These are phyloP conservation scores for Xerocomellus dryophilus DNA, from an alignment of 768 basidiomycete genomes.

Conservation along the genomic window DNA sequence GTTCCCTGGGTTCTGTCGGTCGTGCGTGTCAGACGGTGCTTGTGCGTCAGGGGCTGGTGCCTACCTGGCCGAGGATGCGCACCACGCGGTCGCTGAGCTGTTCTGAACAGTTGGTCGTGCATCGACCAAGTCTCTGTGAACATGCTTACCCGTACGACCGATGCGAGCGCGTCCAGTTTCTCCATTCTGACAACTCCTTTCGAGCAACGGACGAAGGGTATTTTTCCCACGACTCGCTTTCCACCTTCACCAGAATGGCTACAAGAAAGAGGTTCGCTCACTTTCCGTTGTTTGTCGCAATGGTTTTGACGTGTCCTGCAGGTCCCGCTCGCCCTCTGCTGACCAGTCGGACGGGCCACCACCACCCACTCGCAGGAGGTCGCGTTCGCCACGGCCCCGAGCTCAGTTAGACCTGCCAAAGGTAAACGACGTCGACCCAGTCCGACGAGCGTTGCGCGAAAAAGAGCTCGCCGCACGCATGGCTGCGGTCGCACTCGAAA, in stretches of 20 bases:
- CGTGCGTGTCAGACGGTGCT: background rate
- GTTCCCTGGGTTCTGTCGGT: slow-evolving; percentile 74
- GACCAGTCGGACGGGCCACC: slow-evolving; percentile 34
- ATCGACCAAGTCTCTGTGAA: background rate
- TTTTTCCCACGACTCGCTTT: slow-evolving; percentile 15
- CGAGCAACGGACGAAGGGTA: too few relatives aligned
- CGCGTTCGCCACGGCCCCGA: slow-evolving; percentile 35
- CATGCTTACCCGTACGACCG: slow-evolving; percentile 49
- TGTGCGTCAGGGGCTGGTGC: background rate
- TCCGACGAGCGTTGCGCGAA: slow-evolving; percentile 73
- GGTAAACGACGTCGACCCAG: slow-evolving; percentile 73
- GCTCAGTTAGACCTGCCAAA: slow-evolving; percentile 41
- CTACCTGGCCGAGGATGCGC: slow-evolving; percentile 74
- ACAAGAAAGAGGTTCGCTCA: slow-evolving; percentile 43
- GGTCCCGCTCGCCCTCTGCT: slow-evolving; percentile 50
- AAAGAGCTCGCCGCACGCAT: slow-evolving; percentile 71
- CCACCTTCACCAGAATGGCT: slow-evolving; percentile 38
- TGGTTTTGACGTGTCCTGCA: slow-evolving; percentile 18
- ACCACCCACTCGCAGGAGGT: slow-evolving; percentile 42
- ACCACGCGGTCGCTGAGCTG: slow-evolving; percentile 69
- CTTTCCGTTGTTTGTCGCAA: background rate
- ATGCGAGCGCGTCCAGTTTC: slow-evolving; percentile 48
- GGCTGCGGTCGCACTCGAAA: slow-evolving; percentile 67
- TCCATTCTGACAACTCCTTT: slow-evolving; percentile 38
- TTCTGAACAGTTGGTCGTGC: background rate